Percentiles rank a stretch among this genome's conserved stretches.
phyloP scores from a whole-genome alignment of 2,329 filamentous ascomycete species.

The Tetracladium maxilliforme region DNA sequence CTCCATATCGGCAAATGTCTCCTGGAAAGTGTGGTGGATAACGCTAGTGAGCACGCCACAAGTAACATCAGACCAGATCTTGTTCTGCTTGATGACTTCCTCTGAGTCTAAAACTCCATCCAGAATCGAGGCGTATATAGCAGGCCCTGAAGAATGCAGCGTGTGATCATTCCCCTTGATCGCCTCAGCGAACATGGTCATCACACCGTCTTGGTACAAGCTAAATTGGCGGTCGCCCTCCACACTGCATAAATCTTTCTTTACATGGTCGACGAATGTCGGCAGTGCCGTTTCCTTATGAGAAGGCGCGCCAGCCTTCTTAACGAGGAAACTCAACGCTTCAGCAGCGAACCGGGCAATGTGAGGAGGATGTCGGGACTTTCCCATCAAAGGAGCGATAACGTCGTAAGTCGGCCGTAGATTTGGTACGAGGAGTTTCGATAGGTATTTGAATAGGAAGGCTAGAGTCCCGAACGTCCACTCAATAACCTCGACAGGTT shows the following conservation, averaged over 20 bases:
- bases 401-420: slow-evolving; percentile 72
- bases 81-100: slow-evolving; percentile 29
- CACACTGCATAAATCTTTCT: slow-evolving; percentile 47
- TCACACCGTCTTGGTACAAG: slow-evolving; percentile 74
- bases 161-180: slow-evolving; percentile 45
- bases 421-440: slow-evolving; percentile 72
- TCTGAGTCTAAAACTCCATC: slow-evolving; percentile 25
- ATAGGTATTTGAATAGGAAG: slow-evolving; percentile 95
- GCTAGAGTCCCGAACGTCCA: slow-evolving; percentile 93
- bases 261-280: slow-evolving; percentile 56
- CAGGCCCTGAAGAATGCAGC: slow-evolving; percentile 43
- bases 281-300: slow-evolving; percentile 60
- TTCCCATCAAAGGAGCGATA: slow-evolving; percentile 73
- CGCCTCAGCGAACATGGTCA: slow-evolving; percentile 83
- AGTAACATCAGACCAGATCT: slow-evolving; percentile 47
- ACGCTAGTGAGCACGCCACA: slow-evolving; percentile 66
- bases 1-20: slow-evolving; percentile 54
- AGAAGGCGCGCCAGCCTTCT: slow-evolving; percentile 70
- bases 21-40: slow-evolving; percentile 65
- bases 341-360: slow-evolving; percentile 89
- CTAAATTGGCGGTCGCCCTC: slow-evolving; percentile 40
- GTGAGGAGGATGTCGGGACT: slow-evolving; percentile 67
- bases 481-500: slow-evolving; percentile 82
- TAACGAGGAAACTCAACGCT: slow-evolving; percentile 82
- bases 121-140: slow-evolving; percentile 37